Base-by-base conservation (phyloP, 768 basidiomycete genomes). In the Lactarius quietus region DNA sequence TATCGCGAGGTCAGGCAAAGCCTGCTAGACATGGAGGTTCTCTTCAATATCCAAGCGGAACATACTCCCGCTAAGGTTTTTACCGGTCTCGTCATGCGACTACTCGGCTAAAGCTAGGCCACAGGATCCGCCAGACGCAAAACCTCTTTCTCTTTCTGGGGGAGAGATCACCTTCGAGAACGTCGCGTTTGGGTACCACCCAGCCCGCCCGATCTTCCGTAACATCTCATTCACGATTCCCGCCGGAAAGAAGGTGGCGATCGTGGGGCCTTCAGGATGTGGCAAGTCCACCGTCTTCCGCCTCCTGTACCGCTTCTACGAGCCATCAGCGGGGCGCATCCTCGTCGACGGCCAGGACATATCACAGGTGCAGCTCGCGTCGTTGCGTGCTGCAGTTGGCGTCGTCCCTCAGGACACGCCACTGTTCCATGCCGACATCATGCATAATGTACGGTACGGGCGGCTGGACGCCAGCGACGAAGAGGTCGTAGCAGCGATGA, bases 351-450 rank as follows among this genome's bases (percentile, higher is more conserved):
- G 85, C 8, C 96, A 99, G 76, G 87, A 95, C 73, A 85, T 98
- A 66, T 79, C 83, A 53, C 80, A 84, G 2, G 77, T 97, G 5
- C 84, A 88, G 70, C 75, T 96, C 41, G 82, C 84, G 28, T 89
- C 86, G 39, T 78, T 98, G 1, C 84, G 97, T 20, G 78, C 77
- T 53, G 77, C 82, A 3, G 89, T 99, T 35, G 97, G 96, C 2
- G 93, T 98, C 20, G 97, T 99, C 1, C 97, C 97, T 1, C 96
- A 99, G 75, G 97, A 99, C 71, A 99, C 96, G 18, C 96, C 97
- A 1, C 80, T 99, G 3, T 98, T 99, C 82, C 95, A 99, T 75
- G 88, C 92, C 6, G 89, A 98, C 73, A 88, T 98, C 54, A 80
- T 97, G 83, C 93, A 98, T 74, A 99, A 99, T 72, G 86, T 99